These are phyloP conservation scores for Imleria badia DNA, from an alignment of 768 basidiomycete species.

Conservation along the genomic window DNA sequence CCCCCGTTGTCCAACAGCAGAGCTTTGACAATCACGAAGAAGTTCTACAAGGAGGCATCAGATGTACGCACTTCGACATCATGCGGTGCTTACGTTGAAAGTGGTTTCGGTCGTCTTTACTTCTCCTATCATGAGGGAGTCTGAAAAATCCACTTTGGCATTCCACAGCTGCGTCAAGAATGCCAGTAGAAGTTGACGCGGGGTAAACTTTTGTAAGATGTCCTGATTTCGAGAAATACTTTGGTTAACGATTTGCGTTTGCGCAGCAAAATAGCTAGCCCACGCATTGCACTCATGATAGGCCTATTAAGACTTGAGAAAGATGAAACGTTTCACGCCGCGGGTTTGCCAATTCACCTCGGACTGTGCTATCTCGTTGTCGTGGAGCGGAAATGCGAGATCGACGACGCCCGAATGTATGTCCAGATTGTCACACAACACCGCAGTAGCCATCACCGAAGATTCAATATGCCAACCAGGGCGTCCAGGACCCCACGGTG, in stretches of 20 bases:
- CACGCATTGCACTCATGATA: conserved; percentile 89
- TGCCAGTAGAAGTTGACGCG: conserved; percentile 86
- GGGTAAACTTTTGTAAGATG: conserved; percentile 76
- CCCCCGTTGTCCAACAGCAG: conserved; percentile 54
- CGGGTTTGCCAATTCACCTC: conserved; percentile 57
- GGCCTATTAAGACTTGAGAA: conserved; percentile 54
- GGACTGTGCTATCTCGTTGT: conserved; percentile 97
- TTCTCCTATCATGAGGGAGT: conserved; percentile 85
- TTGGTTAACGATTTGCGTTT: conserved; percentile 83
- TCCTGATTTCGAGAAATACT: conserved; percentile 51
- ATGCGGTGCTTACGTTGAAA: conserved; percentile 66
- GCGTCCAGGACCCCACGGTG: conserved; percentile 86
- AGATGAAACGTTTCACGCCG: neutral
- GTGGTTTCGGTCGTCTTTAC: conserved; percentile 80
- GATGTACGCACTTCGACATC: neutral
- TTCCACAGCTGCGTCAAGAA: conserved; percentile 94
- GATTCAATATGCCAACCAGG: conserved; percentile 99
- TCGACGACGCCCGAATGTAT: conserved; percentile 98
- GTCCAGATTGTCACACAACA: conserved; percentile 71
- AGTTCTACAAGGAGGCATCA: conserved; percentile 65
- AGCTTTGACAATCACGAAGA: conserved; percentile 87
- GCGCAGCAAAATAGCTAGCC: conserved; percentile 99
- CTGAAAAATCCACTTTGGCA: conserved; percentile 91
- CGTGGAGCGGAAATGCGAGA: conserved; percentile 98
- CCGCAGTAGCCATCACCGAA: conserved; percentile 94